Base-by-base conservation (phyloP, 2,329 filamentous ascomycete species). In the Cytospora paraplurivora region DNA sequence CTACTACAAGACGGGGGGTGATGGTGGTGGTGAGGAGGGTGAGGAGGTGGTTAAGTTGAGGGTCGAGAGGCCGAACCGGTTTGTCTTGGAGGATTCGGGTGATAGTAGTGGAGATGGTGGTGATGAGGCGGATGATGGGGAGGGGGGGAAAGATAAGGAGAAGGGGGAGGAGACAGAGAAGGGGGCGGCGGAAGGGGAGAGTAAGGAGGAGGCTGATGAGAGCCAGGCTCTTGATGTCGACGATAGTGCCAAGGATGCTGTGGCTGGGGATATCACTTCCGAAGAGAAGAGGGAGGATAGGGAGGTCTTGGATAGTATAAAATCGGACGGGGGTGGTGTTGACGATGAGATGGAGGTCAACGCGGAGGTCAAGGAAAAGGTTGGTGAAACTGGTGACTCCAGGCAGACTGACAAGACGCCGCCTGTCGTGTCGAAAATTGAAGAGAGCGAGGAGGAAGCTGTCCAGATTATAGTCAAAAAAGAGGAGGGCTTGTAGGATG, bases 1-100 rank as follows among this genome's bases (percentile, higher is more conserved):
- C 7, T 88, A 87, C 71, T 80, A 83, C 72, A 81, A 80, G 67
- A 74, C 71, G 8, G 60, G 53, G 1, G 65, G 64, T 15, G 65
- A 59, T 12, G 64, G 55, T 17, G 67, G 47, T 3, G 38, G 41
- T 17, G 64, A 44, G 4, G 62, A 41, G n/a, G 64, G 62, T 13
- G 34, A 60, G 49, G 64, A 69, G 59, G 56, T 70, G 15, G 70
- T 75, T 13, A 71, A 65, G 66, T 35, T 75, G 57, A 59, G 68
- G 38, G 69, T 74, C 17, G 69, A 72, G 50, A 62, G 71, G 61
- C 71, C 71, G 34, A 70, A 68, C 51, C 60, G 58, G 17, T 71
- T 65, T 50, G 62, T 66, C 10, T 19, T 67, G 53, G 59, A 62
- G 34, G 62, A 65, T 12, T 27, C 27, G 2, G 27, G 4, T 27